Base-by-base conservation (phyloP, 768 basidiomycete genomes). In the Rhizopogon vinicolor region DNA sequence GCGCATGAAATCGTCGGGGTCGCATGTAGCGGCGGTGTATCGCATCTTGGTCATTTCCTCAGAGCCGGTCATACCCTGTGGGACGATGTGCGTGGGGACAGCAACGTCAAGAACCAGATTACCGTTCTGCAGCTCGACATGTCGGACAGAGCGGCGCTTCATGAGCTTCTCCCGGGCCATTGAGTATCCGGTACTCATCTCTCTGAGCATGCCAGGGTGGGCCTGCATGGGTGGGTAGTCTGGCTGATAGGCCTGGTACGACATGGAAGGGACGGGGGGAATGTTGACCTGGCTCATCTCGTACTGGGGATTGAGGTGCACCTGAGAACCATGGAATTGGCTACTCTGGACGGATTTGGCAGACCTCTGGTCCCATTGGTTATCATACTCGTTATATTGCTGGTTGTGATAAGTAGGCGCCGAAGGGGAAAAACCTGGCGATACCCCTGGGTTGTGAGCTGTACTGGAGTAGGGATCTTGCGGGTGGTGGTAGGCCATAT, bases 21-120 rank as follows among this genome's bases (percentile, higher is more conserved):
- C 92, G 64, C 91, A 92, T 1, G 91, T 93, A 1, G 88, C 89
- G 3, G 91, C 91, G 6, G 91, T 92, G 69, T 93, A 93, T 48
- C 92, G 77, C 83, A 93, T 84, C 73, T 89, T 91, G 54, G 83
- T 82, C 74, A 86, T 85, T 65, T 91, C 90, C 62, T 91, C 89
- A 18, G 80, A 70, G 60, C 81, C 72, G 13, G 74, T 68, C 71
- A 81, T 82, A 55, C 78, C 80, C 40, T 78, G 77, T n/a, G 89
- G 89, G 31, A 92, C 70, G 63, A 93, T 91, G 60, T 85, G 83
- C 43, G 81, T 79, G 3, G 92, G 92, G 3, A 91, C 91, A 28
- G 79, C 83, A 46, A 91, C 82, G 65, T 94, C 92, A 55, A 93
- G 80, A 18, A 94, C 88, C 44, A 94, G 73, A 69, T 94, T 94